Base-by-base conservation (phyloP, 2,329 filamentous ascomycete genomes). In the Sarocladiaceae sp. region DNA sequence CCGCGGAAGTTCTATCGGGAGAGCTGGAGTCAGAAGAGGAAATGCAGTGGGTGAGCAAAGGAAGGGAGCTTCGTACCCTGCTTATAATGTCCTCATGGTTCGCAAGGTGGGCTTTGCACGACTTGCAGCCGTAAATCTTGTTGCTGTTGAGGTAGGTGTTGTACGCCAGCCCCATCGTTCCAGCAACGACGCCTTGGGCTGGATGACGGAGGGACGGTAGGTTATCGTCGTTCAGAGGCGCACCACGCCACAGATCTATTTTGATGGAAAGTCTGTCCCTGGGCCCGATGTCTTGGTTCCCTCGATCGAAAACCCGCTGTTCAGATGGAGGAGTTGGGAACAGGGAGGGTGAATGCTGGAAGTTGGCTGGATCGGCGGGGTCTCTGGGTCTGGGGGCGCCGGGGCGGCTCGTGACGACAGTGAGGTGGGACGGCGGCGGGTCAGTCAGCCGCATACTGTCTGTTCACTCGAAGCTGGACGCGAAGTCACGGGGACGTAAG, bases 1-100 rank as follows among this genome's bases (percentile, higher is more conserved):
- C 93, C 93, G 50, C 93, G 88, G 72, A 98, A 98, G 70, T 95
- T 96, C 89, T 97, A n/a, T n/a, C n/a, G n/a, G n/a, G 63, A 24
- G 13, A 21, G 37, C 3, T 29, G 13, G 7, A 10, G 6, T n/a
- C 9, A 40, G 20, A 24, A 15, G 35, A 26, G 20, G 35, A 18
- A 18, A 10, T 6, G 9, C 26, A 29, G 26, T 9, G 9, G 26
- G 26, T 29, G 26, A 29, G 9, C 9, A 27, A 23, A 24, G 20
- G 24, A 5, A 23, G n/a, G 9, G 20, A 16, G 10, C 19, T 11
- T 67, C 83, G 58, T 70, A 97, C 91, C 58, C 89, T 76, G 59
- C 88, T 95, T 52, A 97, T 89, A 53, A 98, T 96, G 59, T 96
- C 89, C 55, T 97, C 89, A 56, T 95, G 88, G 62, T 95, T 93